Evolutionary conservation across 352 stramenopile genomes (phyloP).

Genomic region (Pythium monospermum): DNA sequence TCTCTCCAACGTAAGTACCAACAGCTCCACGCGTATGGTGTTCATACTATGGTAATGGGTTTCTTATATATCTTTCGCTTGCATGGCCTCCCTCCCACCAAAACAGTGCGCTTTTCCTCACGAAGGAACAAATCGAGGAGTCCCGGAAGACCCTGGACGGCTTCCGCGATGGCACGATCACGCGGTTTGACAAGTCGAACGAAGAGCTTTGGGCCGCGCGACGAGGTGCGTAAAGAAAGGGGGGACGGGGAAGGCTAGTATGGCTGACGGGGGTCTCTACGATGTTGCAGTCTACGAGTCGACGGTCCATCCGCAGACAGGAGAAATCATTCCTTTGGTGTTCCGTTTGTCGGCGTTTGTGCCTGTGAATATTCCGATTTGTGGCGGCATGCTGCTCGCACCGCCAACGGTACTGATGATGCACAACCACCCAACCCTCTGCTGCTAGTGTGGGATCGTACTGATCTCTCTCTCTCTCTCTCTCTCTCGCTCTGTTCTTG

Average conservation of each 20-base stretch:
- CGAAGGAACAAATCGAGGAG: slow-evolving; percentile 55
- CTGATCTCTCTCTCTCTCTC: background rate
- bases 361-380: slow-evolving; percentile 86
- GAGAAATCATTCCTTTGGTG: slow-evolving; percentile 53
- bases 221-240: slow-evolving; percentile 43
- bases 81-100: background rate
- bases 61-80: no score
- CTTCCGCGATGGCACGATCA: slow-evolving; percentile 48
- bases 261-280: no score
- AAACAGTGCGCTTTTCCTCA: slow-evolving; percentile 65
- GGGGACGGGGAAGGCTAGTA: no score
- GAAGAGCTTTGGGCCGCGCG: slow-evolving; percentile 74
- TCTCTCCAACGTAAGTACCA: slow-evolving; percentile 65
- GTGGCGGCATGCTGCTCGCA: slow-evolving; percentile 78
- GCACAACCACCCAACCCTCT: background rate
- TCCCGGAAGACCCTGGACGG: slow-evolving; percentile 46
- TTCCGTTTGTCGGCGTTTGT: slow-evolving; percentile 84
- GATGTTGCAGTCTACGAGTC: slow-evolving; percentile 76
- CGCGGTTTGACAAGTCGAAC: slow-evolving; percentile 40
- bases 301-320: slow-evolving; percentile 78
- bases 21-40: background rate
- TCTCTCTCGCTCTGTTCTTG: no score
- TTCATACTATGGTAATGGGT: no score
- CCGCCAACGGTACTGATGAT: slow-evolving; percentile 46
- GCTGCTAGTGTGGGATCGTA: background rate